Percentiles rank a stretch among this genome's conserved stretches.
Conservation (phyloP, 306 rosid genomes). For the Psophocarpus tetragonolobus region DNA sequence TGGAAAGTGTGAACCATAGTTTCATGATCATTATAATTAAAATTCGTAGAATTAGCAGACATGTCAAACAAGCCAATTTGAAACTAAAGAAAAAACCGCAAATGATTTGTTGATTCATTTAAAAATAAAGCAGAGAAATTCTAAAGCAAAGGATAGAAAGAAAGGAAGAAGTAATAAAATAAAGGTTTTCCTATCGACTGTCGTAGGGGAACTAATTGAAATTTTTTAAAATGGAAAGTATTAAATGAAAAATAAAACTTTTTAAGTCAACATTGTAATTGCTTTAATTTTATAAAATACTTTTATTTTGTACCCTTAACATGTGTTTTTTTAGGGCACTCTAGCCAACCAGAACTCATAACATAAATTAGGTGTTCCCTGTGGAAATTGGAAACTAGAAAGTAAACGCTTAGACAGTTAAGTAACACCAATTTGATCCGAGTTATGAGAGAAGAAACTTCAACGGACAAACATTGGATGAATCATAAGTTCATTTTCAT, state of each 20-base stretch:
- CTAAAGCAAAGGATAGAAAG: background rate
- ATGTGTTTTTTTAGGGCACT: background rate
- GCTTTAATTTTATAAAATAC: background rate
- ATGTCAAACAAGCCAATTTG: too few species aligned
- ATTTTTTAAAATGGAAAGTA: background rate
- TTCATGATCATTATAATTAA: too few species aligned
- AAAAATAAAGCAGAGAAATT: background rate
- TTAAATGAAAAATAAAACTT: background rate
- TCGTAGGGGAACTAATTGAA: background rate
- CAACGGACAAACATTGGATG: background rate
- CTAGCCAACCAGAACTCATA: background rate
- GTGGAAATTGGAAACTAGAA: background rate
- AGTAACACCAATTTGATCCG: background rate
- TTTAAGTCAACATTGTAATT: background rate
- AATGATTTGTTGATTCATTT: too few species aligned
- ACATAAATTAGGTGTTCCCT: background rate
- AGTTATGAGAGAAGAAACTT: background rate
- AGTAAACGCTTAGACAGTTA: background rate
- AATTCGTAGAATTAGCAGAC: too few species aligned
- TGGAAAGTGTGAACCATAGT: too few species aligned
- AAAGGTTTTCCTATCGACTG: background rate
- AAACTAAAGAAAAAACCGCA: too few species aligned
- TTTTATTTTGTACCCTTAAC: background rate
- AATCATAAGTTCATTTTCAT: background rate
- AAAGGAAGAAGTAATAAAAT: slow-evolving; percentile 12